These are phyloP conservation scores for Plenodomus tracheiphilus DNA, from an alignment of 2,329 filamentous ascomycete species.

Conservation along the genomic window DNA sequence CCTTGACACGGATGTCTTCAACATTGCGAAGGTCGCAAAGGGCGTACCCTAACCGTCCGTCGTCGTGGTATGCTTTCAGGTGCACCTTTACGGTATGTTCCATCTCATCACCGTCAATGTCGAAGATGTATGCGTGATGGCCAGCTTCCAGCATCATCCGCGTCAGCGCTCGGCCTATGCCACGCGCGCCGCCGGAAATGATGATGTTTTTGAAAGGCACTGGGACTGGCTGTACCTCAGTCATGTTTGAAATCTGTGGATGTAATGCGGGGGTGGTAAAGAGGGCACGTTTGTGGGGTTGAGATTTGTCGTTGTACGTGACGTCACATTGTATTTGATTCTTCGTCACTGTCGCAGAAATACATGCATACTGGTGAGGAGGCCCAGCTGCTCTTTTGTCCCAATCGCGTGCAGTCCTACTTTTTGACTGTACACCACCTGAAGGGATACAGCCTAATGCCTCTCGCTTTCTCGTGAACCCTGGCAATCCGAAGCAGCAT, in stretches of 20 bases:
- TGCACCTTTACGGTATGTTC: constrained; percentile 46
- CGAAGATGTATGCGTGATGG: constrained; percentile 53
- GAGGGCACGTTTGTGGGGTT: constrained; percentile 1
- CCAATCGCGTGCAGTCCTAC: neutral
- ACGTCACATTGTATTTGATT: constrained; percentile 20
- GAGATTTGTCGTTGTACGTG: constrained; percentile 19
- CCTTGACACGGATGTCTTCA: constrained; percentile 46
- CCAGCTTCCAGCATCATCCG: constrained; percentile 51
- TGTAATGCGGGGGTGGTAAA: neutral
- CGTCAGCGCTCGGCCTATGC: constrained; percentile 54
- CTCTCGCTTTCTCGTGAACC: too few species aligned
- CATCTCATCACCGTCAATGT: constrained; percentile 46
- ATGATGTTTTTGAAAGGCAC: constrained; percentile 38
- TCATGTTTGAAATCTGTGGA: constrained; percentile 6
- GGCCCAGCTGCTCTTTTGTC: too few species aligned
- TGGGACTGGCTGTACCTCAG: constrained; percentile 5
- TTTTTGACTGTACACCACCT: too few species aligned
- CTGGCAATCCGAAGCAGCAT: too few species aligned
- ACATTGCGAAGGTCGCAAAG: constrained; percentile 52
- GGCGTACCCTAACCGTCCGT: constrained; percentile 40
- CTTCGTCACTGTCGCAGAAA: neutral
- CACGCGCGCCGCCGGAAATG: constrained; percentile 50
- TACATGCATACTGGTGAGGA: neutral
- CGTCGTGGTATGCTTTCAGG: constrained; percentile 42
- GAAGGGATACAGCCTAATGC: too few species aligned